These are phyloP conservation scores for Debaryomyces sp. DNA, from an alignment of 1,139 yeast genomes.

Conservation along the genomic window DNA sequence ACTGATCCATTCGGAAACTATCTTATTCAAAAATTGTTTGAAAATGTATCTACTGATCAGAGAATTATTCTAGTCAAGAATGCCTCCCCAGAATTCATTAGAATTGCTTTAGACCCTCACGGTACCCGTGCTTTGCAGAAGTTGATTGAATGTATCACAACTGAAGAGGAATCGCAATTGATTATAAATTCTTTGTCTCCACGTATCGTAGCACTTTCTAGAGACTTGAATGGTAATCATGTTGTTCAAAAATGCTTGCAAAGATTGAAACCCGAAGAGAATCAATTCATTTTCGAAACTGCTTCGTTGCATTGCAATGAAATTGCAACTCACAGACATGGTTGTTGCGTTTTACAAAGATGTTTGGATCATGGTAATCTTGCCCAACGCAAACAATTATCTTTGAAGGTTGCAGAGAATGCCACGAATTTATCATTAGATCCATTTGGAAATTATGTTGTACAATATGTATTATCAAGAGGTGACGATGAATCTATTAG, in stretches of 20 bases:
- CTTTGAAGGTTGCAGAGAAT: conserved; percentile 53
- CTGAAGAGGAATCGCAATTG: conserved; percentile 54
- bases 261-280: conserved; percentile 38
- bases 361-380: conserved; percentile 78
- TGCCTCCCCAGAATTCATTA: conserved; percentile 73
- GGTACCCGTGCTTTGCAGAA: conserved; percentile 53
- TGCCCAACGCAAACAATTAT: conserved; percentile 63
- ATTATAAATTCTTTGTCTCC: conserved; percentile 41
- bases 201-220: conserved; percentile 44
- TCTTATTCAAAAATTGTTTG: conserved; percentile 85
- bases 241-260: conserved; percentile 51
- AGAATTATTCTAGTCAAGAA: conserved; percentile 69
- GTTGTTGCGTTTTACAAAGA: conserved; percentile 52
- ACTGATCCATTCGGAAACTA: conserved; percentile 97
- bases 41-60: conserved; percentile 70
- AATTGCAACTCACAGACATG: conserved; percentile 52
- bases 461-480: conserved; percentile 77
- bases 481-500: conserved; percentile 53
- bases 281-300: conserved; percentile 49
- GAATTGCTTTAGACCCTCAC: conserved; percentile 71
- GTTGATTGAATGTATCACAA: conserved; percentile 66
- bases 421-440: conserved; percentile 77
- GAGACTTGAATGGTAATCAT: conserved; percentile 52
- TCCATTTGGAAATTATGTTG: conserved; percentile 96
- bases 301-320: conserved; percentile 39